Base-by-base conservation (phyloP, 2,329 filamentous ascomycete species). In the Colletotrichum australisinense region DNA sequence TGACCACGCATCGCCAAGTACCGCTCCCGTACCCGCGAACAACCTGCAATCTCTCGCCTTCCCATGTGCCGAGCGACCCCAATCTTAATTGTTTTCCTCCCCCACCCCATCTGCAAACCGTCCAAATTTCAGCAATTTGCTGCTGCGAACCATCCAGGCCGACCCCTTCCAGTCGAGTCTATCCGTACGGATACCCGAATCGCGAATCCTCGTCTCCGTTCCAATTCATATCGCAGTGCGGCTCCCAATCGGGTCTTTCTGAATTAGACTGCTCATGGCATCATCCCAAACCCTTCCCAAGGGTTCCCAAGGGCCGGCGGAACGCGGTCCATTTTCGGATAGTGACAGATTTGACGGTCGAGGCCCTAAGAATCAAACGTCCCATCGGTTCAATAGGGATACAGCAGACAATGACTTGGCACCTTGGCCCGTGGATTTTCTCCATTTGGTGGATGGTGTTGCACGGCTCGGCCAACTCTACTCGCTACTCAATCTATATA, bases 31-130 rank as follows among this genome's bases (percentile, higher is more conserved):
- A 64, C 53, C 69, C 53, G 38, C 24, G 53, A 28, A 11, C 69
- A 38, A 42, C 65, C 58, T 52, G 57, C 66, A 69, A 73, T 73
- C 66, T 55, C 52, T 57, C 35, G 64, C 65, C 32, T 70, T 38
- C 58, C 55, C 46, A 70, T 65, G 70, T 73, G 66, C 70, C 65
- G 60, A 63, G 60, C 30, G 66, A 67, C 38, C 60, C 66, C 67
- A 73, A 70, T 73, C 46, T 73, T 65, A 57, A 56, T 64, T 60
- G 30, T 55, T 59, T 42, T 42, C 16, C 16, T 49, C 42, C 42
- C 16, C 42, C 42, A n/a, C 42, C 42, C 19, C 46, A 59, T 32
- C 55, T 53, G 35, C 52, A 52, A 59, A 24, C 56, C 32, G 49
- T 57, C 57, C 60, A 64, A 19, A 56, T 38, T 60, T 66, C 67